Evolutionary conservation across 805 yeast genomes (phyloP).

Genomic region (Maudiozyma bulderi): DNA sequence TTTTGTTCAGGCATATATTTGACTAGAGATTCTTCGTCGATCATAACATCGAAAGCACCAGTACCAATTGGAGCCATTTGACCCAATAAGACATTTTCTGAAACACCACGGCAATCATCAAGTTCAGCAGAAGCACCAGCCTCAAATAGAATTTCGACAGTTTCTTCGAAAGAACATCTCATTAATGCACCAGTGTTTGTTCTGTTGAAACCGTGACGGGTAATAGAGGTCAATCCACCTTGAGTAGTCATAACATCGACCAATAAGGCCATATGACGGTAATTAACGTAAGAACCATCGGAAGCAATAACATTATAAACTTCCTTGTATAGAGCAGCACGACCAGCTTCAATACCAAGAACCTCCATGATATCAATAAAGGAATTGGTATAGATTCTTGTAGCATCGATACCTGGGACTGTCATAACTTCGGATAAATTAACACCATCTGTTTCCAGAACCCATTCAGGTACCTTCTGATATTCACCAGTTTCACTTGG

Average conservation of each 20-base stretch:
- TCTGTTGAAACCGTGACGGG: slow-evolving; percentile 98
- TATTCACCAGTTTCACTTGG: slow-evolving; percentile 82
- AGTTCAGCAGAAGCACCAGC: slow-evolving; percentile 98
- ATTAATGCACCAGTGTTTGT: slow-evolving; percentile 97
- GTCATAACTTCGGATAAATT: slow-evolving; percentile 91
- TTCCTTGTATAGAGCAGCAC: slow-evolving; percentile 88
- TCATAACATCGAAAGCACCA: slow-evolving; percentile 92
- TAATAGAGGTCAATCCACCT: slow-evolving; percentile 96
- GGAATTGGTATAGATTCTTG: slow-evolving; percentile 89
- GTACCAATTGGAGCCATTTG: slow-evolving; percentile 99
- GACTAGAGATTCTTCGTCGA: slow-evolving; percentile 80
- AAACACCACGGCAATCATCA: slow-evolving; percentile 97
- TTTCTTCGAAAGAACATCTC: slow-evolving; percentile 99
- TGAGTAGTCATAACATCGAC: slow-evolving; percentile 98
- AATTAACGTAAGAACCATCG: slow-evolving; percentile 98
- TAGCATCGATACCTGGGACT: slow-evolving; percentile 87
- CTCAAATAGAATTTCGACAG: slow-evolving; percentile 93
- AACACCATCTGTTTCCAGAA: slow-evolving; percentile 96
- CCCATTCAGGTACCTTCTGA: slow-evolving; percentile 91
- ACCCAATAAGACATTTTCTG: slow-evolving; percentile 94
- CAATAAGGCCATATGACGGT: slow-evolving; percentile 93
- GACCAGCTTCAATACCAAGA: slow-evolving; percentile 96
- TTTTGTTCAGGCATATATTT: slow-evolving; percentile 36
- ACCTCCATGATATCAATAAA: slow-evolving; percentile 93
- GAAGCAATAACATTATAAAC: slow-evolving; percentile 95